Base-by-base conservation (phyloP, 208 protist species). In the Angomonas ambiguus region DNA sequence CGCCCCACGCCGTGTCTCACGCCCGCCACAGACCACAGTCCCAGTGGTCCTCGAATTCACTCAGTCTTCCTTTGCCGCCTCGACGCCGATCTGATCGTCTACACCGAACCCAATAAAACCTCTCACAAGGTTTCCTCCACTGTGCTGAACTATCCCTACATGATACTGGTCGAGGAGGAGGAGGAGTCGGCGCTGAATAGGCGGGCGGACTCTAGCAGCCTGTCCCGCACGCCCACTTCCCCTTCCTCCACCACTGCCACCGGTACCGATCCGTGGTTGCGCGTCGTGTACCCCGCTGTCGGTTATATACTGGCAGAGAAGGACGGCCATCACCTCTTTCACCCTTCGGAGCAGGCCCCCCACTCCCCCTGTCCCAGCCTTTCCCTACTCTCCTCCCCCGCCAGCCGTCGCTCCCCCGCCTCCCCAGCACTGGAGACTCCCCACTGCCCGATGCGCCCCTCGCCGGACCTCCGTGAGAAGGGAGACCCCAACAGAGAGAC, bases 101-200 rank as follows among this genome's bases (percentile, higher is more conserved):
- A 33, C 53, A 33, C 10, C 53, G 22, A 22, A 4, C 22, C 22
- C 25, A 33, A 3, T 4, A 31, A 45, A n/a, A 24, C n/a, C 49
- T 28, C 49, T 5, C 10, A 11, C 5, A 27, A 56, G 22, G 49
- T 25, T 5, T n/a, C 6, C 49, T 25, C 49, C 49, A 8, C 22
- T 22, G 25, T 22, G n/a, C 49, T 56, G n/a, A 16, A 27, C 49
- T 25, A 56, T 25, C n/a, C n/a, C 18, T 56, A 28, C 49, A 56
- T 56, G 49, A 27, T 56, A 27, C 49, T 56, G 30, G 31, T 51
- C 8, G 59, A 49, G 30, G 59, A 64, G 30, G 22, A 64, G 56
- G 56, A 34, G 56, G 56, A 61, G 56, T 25, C n/a, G 18, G 56
- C 32, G 56, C 10, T 25, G 24, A 18, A 33, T 32, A 32, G 4